phyloP scores from a whole-genome alignment of 2,329 filamentous ascomycete species.

The Domatiomyces globalis region DNA sequence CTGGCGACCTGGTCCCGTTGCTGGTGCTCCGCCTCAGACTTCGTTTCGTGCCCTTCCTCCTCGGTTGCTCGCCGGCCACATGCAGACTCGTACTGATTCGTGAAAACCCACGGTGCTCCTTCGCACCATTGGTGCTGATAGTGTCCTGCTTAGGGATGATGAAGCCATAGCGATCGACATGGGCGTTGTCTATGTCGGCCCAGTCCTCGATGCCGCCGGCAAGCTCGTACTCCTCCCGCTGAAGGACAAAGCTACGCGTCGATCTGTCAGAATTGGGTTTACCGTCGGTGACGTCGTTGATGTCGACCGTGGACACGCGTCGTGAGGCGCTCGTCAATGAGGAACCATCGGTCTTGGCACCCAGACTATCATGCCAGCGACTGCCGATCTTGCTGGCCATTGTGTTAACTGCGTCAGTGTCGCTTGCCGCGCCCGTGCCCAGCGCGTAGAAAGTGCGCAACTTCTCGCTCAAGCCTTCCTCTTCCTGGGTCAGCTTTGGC shows the following conservation, averaged over 20 bases:
- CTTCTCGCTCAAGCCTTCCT: slow-evolving; percentile 47
- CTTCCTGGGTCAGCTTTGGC: slow-evolving; percentile 41
- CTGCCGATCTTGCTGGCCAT: slow-evolving; percentile 25
- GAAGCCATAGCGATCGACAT: slow-evolving; percentile 54
- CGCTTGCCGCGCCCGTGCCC: slow-evolving; percentile 41
- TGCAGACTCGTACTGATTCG: slow-evolving; percentile 47
- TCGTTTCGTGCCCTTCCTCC: slow-evolving; percentile 38
- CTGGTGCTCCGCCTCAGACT: slow-evolving; percentile 22
- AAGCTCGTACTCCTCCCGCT: slow-evolving; percentile 40
- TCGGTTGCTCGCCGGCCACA: slow-evolving; percentile 41
- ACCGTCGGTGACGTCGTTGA: slow-evolving; percentile 4
- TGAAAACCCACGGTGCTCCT: slow-evolving; percentile 34
- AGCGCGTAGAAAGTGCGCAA: slow-evolving; percentile 51
- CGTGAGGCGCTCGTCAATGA: slow-evolving; percentile 19
- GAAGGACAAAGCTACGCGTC: neutral
- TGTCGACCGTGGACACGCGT: slow-evolving; percentile 19
- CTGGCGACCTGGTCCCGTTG: slow-evolving; percentile 6
- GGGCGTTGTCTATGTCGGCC: slow-evolving; percentile 43
- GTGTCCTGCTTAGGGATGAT: slow-evolving; percentile 32
- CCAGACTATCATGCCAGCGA: slow-evolving; percentile 26
- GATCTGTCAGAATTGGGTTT: neutral
- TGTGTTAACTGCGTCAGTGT: slow-evolving; percentile 26
- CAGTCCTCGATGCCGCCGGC: slow-evolving; percentile 53
- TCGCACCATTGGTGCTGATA: slow-evolving; percentile 4
- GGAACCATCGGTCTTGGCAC: slow-evolving; percentile 19